Conservation (phyloP, 768 basidiomycete genomes). For the Austroboletus eburneus region DNA sequence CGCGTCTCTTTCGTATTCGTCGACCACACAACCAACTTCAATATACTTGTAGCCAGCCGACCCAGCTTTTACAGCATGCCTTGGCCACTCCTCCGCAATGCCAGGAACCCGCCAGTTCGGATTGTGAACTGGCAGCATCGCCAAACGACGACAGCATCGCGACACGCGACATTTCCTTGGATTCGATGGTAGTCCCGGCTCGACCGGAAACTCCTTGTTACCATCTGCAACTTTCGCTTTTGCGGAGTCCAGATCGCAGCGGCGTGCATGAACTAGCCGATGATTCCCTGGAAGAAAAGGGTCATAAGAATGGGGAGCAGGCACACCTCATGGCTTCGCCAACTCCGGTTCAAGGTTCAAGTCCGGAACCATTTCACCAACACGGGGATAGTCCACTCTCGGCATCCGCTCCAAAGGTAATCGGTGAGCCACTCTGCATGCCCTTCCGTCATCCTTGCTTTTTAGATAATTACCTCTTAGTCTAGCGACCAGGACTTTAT, state of each 20-base stretch:
- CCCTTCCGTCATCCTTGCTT: conserved; percentile 18
- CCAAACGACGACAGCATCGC: conserved; percentile 18
- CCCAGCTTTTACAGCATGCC: conserved; percentile 48
- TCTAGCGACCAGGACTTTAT: conserved; percentile 30
- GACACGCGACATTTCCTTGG: conserved; percentile 36
- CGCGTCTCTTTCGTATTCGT: conserved; percentile 25
- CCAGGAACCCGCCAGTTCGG: conserved; percentile 11
- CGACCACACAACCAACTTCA: not conserved
- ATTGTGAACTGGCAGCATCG: conserved; percentile 10
- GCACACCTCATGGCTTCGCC: conserved; percentile 22
- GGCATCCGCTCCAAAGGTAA: conserved; percentile 28
- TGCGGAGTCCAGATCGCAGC: conserved; percentile 3
- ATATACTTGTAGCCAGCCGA: conserved; percentile 43
- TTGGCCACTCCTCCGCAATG: conserved; percentile 27
- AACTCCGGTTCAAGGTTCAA: conserved; percentile 22
- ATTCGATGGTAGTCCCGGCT: conserved; percentile 37
- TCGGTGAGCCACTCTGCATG: conserved; percentile 27
- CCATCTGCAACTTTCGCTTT: conserved; percentile 35
- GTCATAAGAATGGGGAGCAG: too few relatives aligned
- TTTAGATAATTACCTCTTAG: conserved; percentile 25
- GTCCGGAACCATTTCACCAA: conserved; percentile 24
- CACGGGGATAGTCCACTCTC: conserved; percentile 21
- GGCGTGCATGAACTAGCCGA: conserved; percentile 29
- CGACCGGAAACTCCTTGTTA: conserved; percentile 42
- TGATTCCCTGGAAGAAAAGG: conserved; percentile 55